Evolutionary conservation across 2,329 filamentous ascomycete genomes (phyloP).

Genomic region (Pleoardoris graminearum): DNA sequence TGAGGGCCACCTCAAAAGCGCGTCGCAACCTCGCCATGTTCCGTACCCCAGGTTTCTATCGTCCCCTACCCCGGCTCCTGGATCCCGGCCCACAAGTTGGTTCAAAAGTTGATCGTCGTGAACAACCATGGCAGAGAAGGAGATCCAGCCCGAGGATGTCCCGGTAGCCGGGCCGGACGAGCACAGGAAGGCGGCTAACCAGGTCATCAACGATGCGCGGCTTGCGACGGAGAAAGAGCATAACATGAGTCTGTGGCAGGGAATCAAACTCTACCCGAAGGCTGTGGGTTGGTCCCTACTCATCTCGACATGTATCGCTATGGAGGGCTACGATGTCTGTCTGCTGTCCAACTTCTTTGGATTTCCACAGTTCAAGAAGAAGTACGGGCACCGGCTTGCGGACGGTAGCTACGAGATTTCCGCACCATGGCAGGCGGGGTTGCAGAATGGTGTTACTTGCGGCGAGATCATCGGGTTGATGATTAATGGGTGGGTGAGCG

Average conservation of each 20-base stretch:
- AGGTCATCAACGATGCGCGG: slow-evolving; percentile 48
- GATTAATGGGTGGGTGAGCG: slow-evolving; percentile 52
- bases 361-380: slow-evolving; percentile 52
- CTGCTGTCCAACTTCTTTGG: slow-evolving; percentile 79
- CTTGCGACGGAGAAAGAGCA: slow-evolving; percentile 54
- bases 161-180: slow-evolving; percentile 25
- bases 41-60: slow-evolving; percentile 2
- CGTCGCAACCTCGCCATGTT: slow-evolving; percentile 18
- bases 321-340: slow-evolving; percentile 87
- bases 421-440: slow-evolving; percentile 52
- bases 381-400: slow-evolving; percentile 48
- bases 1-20: slow-evolving; percentile 19
- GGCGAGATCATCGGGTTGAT: slow-evolving; percentile 54
- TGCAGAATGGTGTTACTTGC: slow-evolving; percentile 53
- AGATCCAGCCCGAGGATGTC: slow-evolving; percentile 23
- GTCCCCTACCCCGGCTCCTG: slow-evolving; percentile 17
- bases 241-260: slow-evolving; percentile 66
- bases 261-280: slow-evolving; percentile 81
- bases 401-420: slow-evolving; percentile 50
- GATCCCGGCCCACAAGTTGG: background rate
- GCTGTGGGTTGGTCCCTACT: slow-evolving; percentile 81
- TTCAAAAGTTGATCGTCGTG: slow-evolving; percentile 3
- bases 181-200: slow-evolving; percentile 29
- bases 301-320: slow-evolving; percentile 87
- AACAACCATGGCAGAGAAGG: slow-evolving; percentile 30